Conservation (phyloP, 2,329 filamentous ascomycete species). For the Botrytis paeoniae region DNA sequence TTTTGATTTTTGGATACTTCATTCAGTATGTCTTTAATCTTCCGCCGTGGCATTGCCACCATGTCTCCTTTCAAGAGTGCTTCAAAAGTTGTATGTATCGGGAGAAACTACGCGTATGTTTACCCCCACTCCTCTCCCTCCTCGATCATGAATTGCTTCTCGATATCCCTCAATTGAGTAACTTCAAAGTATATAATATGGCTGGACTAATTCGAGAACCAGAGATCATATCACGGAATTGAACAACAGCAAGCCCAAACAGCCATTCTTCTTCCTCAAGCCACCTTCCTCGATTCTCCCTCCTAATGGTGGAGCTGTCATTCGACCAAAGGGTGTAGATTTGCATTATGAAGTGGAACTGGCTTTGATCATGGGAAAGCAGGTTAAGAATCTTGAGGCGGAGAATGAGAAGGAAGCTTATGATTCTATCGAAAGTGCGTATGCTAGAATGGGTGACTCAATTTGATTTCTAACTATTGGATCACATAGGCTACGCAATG, state of each 20-base stretch:
- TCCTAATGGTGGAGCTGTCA: constrained; percentile 72
- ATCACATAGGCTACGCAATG: constrained; percentile 69
- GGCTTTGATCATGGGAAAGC: constrained; percentile 82
- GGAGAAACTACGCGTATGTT: constrained; percentile 89
- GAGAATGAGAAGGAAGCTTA: constrained; percentile 73
- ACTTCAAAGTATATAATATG: background rate
- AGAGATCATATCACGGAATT: constrained; percentile 94
- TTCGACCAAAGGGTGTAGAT: constrained; percentile 77
- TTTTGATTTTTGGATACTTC: background rate
- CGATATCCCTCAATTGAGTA: constrained; percentile 11
- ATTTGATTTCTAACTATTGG: constrained; percentile 20
- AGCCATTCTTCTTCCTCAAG: constrained; percentile 99
- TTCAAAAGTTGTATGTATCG: constrained; percentile 72
- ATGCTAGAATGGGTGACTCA: background rate
- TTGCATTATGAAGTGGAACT: constrained; percentile 96
- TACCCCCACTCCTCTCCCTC: constrained; percentile 18
- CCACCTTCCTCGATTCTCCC: constrained; percentile 81
- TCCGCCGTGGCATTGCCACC: constrained; percentile 36
- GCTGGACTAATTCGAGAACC: background rate
- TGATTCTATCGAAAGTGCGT: constrained; percentile 74
- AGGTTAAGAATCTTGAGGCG: constrained; percentile 69
- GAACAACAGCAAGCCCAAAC: constrained; percentile 80
- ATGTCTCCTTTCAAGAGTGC: constrained; percentile 51
- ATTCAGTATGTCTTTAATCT: constrained; percentile 34
- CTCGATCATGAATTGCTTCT: constrained; percentile 5